phyloP scores from a whole-genome alignment of 768 basidiomycete species.

The Cubamyces lactineus region DNA sequence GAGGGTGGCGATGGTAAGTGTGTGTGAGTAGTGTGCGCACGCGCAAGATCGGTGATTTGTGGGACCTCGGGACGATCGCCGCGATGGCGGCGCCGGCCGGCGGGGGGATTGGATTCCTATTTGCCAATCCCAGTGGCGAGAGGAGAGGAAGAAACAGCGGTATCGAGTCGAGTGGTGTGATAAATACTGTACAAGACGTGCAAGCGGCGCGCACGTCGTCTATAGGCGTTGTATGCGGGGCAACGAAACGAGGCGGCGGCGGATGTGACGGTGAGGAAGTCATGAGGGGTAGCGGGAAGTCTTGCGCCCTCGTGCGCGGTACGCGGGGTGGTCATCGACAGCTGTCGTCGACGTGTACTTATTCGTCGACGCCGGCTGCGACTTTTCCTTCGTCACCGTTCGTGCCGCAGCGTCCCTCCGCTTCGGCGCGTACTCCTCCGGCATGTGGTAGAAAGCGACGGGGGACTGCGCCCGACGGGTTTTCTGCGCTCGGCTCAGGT shows the following conservation, averaged over 20 bases:
- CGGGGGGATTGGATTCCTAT: constrained; percentile 25
- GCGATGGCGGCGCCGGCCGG: constrained; percentile 19
- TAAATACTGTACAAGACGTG: constrained; percentile 27
- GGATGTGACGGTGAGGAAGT: constrained; percentile 14
- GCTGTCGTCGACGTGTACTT: constrained; percentile 4
- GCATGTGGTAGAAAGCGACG: constrained; percentile 22
- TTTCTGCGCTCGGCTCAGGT: background rate
- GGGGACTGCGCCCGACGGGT: constrained; percentile 19
- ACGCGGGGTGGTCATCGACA: constrained; percentile 38
- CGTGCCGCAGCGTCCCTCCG: constrained; percentile 17
- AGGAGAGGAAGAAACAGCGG: constrained; percentile 9
- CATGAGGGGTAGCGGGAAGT: constrained; percentile 42
- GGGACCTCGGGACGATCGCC: constrained; percentile 21
- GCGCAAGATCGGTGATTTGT: background rate
- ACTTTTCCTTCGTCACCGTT: constrained; percentile 19
- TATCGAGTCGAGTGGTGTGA: constrained; percentile 14
- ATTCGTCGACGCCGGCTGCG: constrained; percentile 1
- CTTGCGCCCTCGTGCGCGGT: constrained; percentile 48
- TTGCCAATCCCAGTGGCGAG: constrained; percentile 28
- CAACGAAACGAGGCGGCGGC: constrained; percentile 14
- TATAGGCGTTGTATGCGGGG: constrained; percentile 15
- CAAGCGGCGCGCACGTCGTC: constrained; percentile 19
- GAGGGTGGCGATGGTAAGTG: constrained; percentile 6
- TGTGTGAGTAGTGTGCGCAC: constrained; percentile 2
- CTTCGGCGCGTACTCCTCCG: constrained; percentile 23